Conservation (phyloP, 78 protist species). For the Speleostelium caveatum region DNA sequence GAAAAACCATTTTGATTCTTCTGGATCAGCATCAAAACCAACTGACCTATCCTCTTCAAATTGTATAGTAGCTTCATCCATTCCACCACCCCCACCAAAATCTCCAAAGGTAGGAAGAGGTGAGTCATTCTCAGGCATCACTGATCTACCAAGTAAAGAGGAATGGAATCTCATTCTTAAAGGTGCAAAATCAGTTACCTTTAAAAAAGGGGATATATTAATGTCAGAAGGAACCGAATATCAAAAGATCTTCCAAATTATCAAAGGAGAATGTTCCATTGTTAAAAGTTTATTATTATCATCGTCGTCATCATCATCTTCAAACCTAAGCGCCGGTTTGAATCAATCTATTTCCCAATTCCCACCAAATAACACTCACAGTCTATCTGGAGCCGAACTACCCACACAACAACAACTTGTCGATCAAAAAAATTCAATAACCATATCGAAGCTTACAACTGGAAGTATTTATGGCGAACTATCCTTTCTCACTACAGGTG, state of each 20-base stretch:
- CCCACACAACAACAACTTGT: background rate
- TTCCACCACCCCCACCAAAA: constrained; percentile 36
- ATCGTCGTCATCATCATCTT: too few species aligned
- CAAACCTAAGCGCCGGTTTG: background rate
- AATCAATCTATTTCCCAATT: background rate
- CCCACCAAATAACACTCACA: background rate
- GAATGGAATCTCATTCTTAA: constrained; percentile 73
- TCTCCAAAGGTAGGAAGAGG: constrained; percentile 68
- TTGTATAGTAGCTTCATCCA: constrained; percentile 15
- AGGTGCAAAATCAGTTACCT: constrained; percentile 67
- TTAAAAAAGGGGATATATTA: constrained; percentile 57
- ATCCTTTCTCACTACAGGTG: constrained; percentile 61
- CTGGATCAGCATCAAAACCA: background rate
- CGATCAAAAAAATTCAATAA: constrained; percentile 6
- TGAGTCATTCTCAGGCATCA: constrained; percentile 47
- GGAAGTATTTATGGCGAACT: constrained; percentile 83
- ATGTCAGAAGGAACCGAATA: constrained; percentile 66
- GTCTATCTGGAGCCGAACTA: background rate
- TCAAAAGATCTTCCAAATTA: constrained; percentile 79
- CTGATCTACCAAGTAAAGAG: constrained; percentile 67
- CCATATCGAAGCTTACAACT: constrained; percentile 15
- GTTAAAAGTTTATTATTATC: constrained; percentile 59
- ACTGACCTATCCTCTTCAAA: background rate
- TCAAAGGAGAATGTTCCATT: constrained; percentile 73
- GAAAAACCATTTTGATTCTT: constrained; percentile 27